These are phyloP conservation scores for Lobosporangium transversale DNA, from an alignment of 192 early-diverging fungal genomes.

Conservation along the genomic window DNA sequence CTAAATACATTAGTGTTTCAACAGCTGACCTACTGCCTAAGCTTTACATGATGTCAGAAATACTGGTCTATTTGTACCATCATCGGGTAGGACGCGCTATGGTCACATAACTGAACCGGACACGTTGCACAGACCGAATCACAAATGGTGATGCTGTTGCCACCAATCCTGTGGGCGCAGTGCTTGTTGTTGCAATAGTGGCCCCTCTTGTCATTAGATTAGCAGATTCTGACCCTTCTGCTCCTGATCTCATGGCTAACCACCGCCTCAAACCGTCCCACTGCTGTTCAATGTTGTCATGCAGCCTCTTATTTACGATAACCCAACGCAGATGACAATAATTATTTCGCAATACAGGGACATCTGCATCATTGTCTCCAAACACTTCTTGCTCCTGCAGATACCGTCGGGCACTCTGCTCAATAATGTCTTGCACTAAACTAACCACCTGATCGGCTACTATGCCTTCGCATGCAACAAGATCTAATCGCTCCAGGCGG, in stretches of 20 bases:
- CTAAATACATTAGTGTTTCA: too few species aligned
- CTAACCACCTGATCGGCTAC: constrained; percentile 28
- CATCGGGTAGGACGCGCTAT: constrained; percentile 25
- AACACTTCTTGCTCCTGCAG: too few species aligned
- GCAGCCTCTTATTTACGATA: constrained; percentile 35
- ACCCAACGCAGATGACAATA: constrained; percentile 37
- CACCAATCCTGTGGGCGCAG: not conserved
- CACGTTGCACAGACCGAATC: constrained; percentile 11
- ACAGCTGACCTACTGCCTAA: too few species aligned
- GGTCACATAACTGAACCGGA: constrained; percentile 28
- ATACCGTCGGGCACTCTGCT: constrained; percentile 5
- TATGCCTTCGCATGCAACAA: constrained; percentile 29
- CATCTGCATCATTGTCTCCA: too few species aligned
- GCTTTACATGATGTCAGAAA: too few species aligned
- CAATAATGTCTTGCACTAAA: constrained; percentile 17
- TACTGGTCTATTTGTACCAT: too few species aligned
- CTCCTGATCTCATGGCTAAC: not conserved
- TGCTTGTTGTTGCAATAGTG: not conserved
- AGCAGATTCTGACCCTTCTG: not conserved
- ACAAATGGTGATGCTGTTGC: constrained; percentile 1
- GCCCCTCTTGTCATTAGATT: too few species aligned
- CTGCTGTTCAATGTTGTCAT: constrained; percentile 15
- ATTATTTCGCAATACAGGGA: not conserved
- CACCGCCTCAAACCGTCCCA: constrained; percentile 12
- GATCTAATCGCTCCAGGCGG: constrained; percentile 33